Percentiles rank a stretch among this genome's conserved stretches.
Conservation (phyloP, 345 rosid species). For the Aquilaria yunnanensis region DNA sequence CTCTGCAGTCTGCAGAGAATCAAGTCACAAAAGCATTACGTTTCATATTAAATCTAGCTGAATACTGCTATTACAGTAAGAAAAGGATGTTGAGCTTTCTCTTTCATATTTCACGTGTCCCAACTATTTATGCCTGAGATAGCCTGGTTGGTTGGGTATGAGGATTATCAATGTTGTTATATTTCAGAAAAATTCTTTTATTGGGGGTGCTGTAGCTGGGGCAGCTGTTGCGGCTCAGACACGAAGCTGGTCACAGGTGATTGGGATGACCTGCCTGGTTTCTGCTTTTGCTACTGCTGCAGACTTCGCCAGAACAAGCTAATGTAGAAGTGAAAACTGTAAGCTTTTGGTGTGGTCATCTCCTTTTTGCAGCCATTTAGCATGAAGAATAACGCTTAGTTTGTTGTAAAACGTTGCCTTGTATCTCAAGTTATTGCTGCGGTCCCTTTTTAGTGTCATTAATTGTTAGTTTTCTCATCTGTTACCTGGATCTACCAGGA, state of each 20-base stretch:
- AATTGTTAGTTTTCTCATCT: no score
- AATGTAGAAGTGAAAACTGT: no score
- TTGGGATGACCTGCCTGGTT: conserved; percentile 51
- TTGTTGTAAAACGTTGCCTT: no score
- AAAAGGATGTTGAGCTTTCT: not conserved
- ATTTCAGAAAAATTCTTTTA: conserved; percentile 58
- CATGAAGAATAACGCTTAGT: no score
- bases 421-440: no score
- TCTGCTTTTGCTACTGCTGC: conserved; percentile 66
- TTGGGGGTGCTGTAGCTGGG: conserved; percentile 78
- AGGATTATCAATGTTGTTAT: conserved; percentile 6
- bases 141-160: conserved; percentile 1
- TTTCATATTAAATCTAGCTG: no score
- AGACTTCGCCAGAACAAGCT: conserved; percentile 42
- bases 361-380: no score
- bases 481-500: no score
- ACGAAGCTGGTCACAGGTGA: conserved; percentile 50
- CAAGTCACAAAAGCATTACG: no score
- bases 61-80: not conserved
- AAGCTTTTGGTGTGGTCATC: no score
- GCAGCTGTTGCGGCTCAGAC: conserved; percentile 66
- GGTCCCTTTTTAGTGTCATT: no score
- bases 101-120: not conserved
- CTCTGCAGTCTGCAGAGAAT: no score
- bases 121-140: not conserved